phyloP scores from a whole-genome alignment of 202 grass and related monocot genomes.

The Carex arenaria region DNA sequence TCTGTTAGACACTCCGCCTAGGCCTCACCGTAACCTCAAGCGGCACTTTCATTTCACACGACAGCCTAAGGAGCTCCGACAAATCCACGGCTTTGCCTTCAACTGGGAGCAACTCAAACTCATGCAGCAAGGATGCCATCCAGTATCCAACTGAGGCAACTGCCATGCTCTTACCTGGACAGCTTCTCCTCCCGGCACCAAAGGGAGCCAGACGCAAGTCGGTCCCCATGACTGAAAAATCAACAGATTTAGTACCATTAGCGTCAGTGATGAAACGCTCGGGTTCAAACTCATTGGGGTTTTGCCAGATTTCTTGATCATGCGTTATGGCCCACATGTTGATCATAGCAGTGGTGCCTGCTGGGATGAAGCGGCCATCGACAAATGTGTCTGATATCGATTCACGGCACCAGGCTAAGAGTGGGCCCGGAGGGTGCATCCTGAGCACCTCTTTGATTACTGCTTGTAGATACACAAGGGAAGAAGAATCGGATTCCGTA shows the following conservation, averaged over 20 bases:
- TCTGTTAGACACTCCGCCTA: slow-evolving; percentile 8
- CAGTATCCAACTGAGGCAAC: slow-evolving; percentile 55
- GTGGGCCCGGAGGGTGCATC: slow-evolving; percentile 74
- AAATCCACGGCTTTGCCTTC: slow-evolving; percentile 36
- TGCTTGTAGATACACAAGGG: slow-evolving; percentile 62
- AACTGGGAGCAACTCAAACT: slow-evolving; percentile 66
- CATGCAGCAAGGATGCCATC: slow-evolving; percentile 73
- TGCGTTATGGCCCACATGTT: slow-evolving; percentile 86
- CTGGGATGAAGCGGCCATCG: slow-evolving; percentile 56
- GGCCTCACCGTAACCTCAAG: slow-evolving; percentile 50
- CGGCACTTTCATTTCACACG: slow-evolving; percentile 85
- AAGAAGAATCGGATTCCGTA: slow-evolving; percentile 28
- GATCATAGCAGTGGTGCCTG: slow-evolving; percentile 69
- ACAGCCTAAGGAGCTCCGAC: slow-evolving; percentile 75
- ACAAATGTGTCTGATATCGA: slow-evolving; percentile 56
- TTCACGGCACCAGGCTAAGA: slow-evolving; percentile 54
- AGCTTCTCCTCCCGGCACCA: slow-evolving; percentile 74
- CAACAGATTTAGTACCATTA: slow-evolving; percentile 17
- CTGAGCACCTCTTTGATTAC: slow-evolving; percentile 69
- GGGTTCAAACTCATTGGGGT: slow-evolving; percentile 52
- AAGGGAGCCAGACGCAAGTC: slow-evolving; percentile 75
- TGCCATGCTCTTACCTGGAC: slow-evolving; percentile 67
- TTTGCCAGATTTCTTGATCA: slow-evolving; percentile 55
- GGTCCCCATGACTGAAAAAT: slow-evolving; percentile 48
- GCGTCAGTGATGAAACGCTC: slow-evolving; percentile 41